Conservation (phyloP, 1,139 yeast genomes). For the Geotrichum macrosporum region DNA sequence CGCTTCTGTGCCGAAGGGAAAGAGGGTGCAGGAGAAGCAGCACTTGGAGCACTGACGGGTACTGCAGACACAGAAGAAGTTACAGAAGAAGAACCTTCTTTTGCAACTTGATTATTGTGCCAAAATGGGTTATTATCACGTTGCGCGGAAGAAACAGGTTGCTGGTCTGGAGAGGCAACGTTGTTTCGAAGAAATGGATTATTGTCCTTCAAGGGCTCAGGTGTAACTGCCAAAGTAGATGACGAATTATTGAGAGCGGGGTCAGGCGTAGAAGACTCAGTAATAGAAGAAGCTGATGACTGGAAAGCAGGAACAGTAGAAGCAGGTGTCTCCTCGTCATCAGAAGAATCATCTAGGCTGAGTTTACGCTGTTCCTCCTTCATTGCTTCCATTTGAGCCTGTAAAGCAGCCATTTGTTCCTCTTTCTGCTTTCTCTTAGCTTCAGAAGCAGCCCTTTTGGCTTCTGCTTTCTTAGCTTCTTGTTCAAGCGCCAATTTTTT, state of each 20-base stretch:
- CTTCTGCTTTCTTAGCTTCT: slow-evolving; percentile 4
- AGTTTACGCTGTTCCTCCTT: slow-evolving; percentile 39
- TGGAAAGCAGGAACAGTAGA: slow-evolving; percentile 18
- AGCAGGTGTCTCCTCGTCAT: slow-evolving; percentile 29
- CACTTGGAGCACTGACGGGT: too few species aligned
- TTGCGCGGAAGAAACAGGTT: slow-evolving; percentile 23
- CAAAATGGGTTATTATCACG: slow-evolving; percentile 27
- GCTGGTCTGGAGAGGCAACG: slow-evolving; percentile 14
- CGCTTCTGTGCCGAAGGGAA: slow-evolving; percentile 23
- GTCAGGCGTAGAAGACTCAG: slow-evolving; percentile 1
- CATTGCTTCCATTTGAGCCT: slow-evolving; percentile 60
- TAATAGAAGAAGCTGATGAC: slow-evolving; percentile 21
- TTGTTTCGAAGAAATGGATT: slow-evolving; percentile 25
- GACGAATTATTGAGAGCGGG: slow-evolving; percentile 6
- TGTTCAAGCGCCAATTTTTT: too few species aligned
- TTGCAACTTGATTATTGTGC: slow-evolving; percentile 19
- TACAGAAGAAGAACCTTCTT: slow-evolving; percentile 16
- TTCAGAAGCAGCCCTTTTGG: slow-evolving; percentile 42
- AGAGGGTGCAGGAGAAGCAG: not conserved
- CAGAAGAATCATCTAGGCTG: slow-evolving; percentile 26
- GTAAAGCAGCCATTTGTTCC: slow-evolving; percentile 55
- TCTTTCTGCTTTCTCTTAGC: slow-evolving; percentile 51
- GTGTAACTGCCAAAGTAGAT: slow-evolving; percentile 18
- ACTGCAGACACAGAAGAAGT: slow-evolving; percentile 12
- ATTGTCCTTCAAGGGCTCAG: slow-evolving; percentile 21